Conservation (phyloP, 2,329 filamentous ascomycete genomes). For the Aspergillus uvarum region DNA sequence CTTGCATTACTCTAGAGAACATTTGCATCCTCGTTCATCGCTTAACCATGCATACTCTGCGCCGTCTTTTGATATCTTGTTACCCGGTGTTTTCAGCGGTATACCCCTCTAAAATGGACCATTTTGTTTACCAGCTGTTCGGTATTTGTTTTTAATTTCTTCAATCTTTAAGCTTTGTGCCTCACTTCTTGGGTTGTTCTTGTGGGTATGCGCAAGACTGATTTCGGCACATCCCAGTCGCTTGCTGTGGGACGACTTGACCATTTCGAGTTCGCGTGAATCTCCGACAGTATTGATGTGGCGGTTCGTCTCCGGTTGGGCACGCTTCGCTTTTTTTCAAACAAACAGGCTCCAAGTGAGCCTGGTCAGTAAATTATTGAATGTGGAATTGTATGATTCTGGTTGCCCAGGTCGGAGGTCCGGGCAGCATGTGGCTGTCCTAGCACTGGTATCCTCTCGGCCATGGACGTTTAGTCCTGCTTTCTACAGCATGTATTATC, state of each 20-base stretch:
- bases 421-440: background rate
- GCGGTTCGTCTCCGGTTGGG: background rate
- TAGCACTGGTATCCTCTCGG: background rate
- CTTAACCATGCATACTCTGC: constrained; percentile 5
- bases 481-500: background rate
- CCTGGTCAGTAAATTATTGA: too few species aligned
- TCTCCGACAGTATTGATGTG: background rate
- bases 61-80: constrained; percentile 13
- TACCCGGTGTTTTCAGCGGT: constrained; percentile 30
- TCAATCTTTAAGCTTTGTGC: constrained; percentile 9
- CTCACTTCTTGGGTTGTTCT: constrained; percentile 16
- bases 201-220: constrained; percentile 1
- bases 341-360: too few species aligned
- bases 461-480: background rate
- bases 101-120: constrained; percentile 30
- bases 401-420: too few species aligned
- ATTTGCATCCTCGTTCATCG: constrained; percentile 3
- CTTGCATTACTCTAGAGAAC: background rate
- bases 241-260: background rate
- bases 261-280: background rate
- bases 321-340: too few species aligned
- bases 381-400: too few species aligned
- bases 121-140: constrained; percentile 21
- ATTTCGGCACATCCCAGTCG: constrained; percentile 14
- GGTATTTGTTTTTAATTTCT: constrained; percentile 14